Evolutionary conservation across 2,329 filamentous ascomycete genomes (phyloP), one percentile per base, ranked within the genome.

Genomic region (Diaporthe ampelina): DNA sequence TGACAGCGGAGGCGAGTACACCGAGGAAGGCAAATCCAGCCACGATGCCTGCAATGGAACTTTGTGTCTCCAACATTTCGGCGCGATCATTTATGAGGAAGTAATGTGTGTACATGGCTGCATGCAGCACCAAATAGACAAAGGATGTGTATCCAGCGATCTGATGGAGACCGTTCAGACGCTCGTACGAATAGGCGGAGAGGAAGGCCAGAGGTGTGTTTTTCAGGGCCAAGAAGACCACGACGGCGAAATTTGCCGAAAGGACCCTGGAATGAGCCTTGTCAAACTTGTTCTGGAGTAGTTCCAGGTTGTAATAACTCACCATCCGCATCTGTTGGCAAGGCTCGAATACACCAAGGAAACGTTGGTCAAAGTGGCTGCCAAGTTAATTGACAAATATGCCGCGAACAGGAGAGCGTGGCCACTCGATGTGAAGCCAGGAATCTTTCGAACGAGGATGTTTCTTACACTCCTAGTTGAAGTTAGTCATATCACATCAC

Each of bases 91-190:
- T 74, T 6, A 74, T 68, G 9, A 78, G 81, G 74, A 89, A 88
- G 76, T 84, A 82, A 5, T 81, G 79, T 0, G 83, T 80, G 76
- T 90, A 88, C 32, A 83, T 78, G 29, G 81, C 81, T 3, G 81
- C 84, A 72, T 91, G 89, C 3, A 89, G 74, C 21, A 89, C 79
- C 73, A 86, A 80, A 45, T 83, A 82, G 45, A 83, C 73, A 35
- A 91, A 83, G 24, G 87, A 86, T 9, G 83, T 84, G 76, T 86
- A 88, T 3, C 89, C 89, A 5, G 86, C 84, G 24, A 88, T 81
- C 73, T 87, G 87, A 77, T 92, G 90, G 3, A 92, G 83, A 65
- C 87, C 84, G 77, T 91, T 91, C 69, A 92, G 85, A 26, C 88
- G 85, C 75, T 91, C 90, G 78, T 92, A 90, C 7, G 89, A 91